These are phyloP conservation scores for Entomortierella beljakovae DNA, from an alignment of 192 early-diverging fungal species.

Conservation along the genomic window DNA sequence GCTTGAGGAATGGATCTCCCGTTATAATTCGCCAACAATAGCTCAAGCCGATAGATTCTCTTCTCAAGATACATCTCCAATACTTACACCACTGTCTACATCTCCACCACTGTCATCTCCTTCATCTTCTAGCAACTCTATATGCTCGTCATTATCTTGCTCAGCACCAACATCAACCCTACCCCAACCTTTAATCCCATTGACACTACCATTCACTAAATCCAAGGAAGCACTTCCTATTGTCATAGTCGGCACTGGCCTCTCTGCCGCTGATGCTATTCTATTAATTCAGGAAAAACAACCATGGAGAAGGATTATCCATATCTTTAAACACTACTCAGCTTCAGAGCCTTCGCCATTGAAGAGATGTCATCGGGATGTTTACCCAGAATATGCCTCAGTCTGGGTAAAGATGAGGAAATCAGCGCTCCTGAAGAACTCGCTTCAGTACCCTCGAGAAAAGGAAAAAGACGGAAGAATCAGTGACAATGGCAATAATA, in stretches of 20 bases:
- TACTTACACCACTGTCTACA: slow-evolving; percentile 2
- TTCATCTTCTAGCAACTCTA: neutral
- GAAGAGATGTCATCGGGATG: slow-evolving; percentile 50
- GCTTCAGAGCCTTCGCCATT: slow-evolving; percentile 40
- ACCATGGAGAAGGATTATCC: slow-evolving; percentile 46
- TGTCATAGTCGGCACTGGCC: slow-evolving; percentile 50
- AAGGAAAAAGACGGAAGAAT: neutral
- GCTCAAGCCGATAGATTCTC: neutral
- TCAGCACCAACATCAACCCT: slow-evolving; percentile 2
- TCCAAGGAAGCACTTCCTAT: slow-evolving; percentile 6
- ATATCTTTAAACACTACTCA: slow-evolving; percentile 46
- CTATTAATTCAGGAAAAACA: slow-evolving; percentile 47
- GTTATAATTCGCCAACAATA: slow-evolving; percentile 11
- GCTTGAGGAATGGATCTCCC: slow-evolving; percentile 45
- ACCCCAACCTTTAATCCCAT: neutral
- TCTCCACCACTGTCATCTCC: slow-evolving; percentile 5
- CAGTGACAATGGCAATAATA: neutral
- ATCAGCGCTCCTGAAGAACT: slow-evolving; percentile 36
- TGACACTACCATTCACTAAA: neutral
- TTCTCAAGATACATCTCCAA: neutral
- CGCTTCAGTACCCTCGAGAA: slow-evolving; percentile 35
- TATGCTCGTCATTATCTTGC: slow-evolving; percentile 18
- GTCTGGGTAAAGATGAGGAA: slow-evolving; percentile 42
- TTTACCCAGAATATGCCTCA: slow-evolving; percentile 49
- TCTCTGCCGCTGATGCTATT: slow-evolving; percentile 50